phyloP scores from a whole-genome alignment of 2,329 filamentous ascomycete species.

The Hymenoscyphus fraxineus region DNA sequence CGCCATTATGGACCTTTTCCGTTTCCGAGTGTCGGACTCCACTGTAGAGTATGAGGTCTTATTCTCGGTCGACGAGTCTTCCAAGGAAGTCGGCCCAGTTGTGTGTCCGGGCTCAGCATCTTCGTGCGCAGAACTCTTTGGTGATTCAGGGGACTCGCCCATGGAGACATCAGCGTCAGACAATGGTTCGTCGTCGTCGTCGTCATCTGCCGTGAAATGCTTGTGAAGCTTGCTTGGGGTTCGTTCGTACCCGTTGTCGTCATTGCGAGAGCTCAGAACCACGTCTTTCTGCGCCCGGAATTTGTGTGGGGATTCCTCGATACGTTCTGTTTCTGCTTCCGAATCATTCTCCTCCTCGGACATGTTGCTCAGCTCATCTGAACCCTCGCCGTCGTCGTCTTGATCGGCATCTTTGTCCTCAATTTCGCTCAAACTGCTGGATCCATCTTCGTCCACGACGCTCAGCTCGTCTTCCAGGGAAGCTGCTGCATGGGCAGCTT shows the following conservation, averaged over 20 bases:
- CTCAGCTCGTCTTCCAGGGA: conserved; percentile 31
- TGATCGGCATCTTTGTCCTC: conserved; percentile 74
- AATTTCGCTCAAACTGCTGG: conserved; percentile 90
- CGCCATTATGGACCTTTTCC: conserved; percentile 36
- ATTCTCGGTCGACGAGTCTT: conserved; percentile 28
- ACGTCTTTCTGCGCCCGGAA: conserved; percentile 57
- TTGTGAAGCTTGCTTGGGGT: conserved; percentile 76
- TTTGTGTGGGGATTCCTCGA: conserved; percentile 81
- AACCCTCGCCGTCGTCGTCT: conserved; percentile 45
- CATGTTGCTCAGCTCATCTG: conserved; percentile 35
- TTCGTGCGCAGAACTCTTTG: conserved; percentile 39
- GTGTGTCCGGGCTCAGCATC: conserved; percentile 32
- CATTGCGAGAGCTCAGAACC: conserved; percentile 53
- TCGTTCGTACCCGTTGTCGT: conserved; percentile 54
- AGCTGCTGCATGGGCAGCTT: conserved; percentile 27
- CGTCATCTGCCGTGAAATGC: conserved; percentile 43
- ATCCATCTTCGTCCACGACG: conserved; percentile 54
- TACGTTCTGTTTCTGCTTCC: conserved; percentile 89
- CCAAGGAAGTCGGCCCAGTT: conserved; percentile 36
- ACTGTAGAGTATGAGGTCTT: conserved; percentile 24
- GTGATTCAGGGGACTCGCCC: conserved; percentile 35
- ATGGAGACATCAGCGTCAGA: conserved; percentile 37
- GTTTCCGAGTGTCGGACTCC: conserved; percentile 36
- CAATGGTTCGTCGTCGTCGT: conserved; percentile 37
- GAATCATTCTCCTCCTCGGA: conserved; percentile 62